Evolutionary conservation across 352 stramenopile species (phyloP).

Genomic region (Phytophthora ohioensis): DNA sequence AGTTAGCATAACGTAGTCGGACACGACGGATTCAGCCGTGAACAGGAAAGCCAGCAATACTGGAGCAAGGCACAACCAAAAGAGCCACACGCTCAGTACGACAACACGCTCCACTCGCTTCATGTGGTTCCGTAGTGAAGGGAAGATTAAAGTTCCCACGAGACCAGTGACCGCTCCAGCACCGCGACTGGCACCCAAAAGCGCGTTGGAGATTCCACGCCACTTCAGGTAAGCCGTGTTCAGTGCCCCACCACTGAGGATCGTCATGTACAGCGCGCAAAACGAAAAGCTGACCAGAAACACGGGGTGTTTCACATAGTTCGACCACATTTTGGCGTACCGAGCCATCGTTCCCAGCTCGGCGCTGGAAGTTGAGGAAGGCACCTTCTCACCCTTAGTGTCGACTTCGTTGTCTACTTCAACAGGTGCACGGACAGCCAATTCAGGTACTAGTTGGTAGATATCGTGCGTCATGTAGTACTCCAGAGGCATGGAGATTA

Average conservation of each 20-base stretch:
- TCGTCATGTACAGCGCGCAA: constrained; percentile 68
- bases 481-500: constrained; percentile 80
- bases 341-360: constrained; percentile 28
- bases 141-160: constrained; percentile 62
- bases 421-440: constrained; percentile 47
- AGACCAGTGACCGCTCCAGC: constrained; percentile 58
- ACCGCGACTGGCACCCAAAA: constrained; percentile 56
- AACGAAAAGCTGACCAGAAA: constrained; percentile 66
- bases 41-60: constrained; percentile 52
- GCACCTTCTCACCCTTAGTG: constrained; percentile 11
- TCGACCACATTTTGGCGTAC: constrained; percentile 52
- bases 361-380: constrained; percentile 18
- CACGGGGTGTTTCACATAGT: constrained; percentile 61
- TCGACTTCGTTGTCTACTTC: constrained; percentile 31
- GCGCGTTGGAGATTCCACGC: constrained; percentile 57
- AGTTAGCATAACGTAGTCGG: constrained; percentile 65
- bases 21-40: constrained; percentile 49
- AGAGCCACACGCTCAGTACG: constrained; percentile 69
- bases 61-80: constrained; percentile 61
- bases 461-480: constrained; percentile 79
- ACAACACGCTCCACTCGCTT: constrained; percentile 54
- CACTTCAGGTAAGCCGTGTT: constrained; percentile 75
- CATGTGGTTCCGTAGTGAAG: constrained; percentile 35
- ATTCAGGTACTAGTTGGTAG: constrained; percentile 61
- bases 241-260: constrained; percentile 53